A percentile compares a stretch with the other conserved stretches of the same genome.
phyloP scores from a whole-genome alignment of 805 yeast species.

The Isabelozyma pseudorhagii region DNA sequence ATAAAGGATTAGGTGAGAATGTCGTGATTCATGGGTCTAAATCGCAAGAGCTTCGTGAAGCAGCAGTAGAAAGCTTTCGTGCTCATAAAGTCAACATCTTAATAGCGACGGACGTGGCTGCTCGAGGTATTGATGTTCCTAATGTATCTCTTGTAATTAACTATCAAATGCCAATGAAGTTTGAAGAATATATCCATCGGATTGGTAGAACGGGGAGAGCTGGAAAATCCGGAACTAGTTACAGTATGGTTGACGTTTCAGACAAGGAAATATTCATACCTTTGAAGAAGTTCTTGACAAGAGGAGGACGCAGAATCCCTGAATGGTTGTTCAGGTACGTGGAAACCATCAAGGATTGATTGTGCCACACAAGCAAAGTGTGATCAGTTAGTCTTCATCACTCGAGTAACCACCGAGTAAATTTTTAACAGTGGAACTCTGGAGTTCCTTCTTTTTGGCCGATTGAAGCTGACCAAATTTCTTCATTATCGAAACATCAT shows the following conservation, averaged over 20 bases:
- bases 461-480: background rate
- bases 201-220: conserved; percentile 98
- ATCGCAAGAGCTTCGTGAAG: conserved; percentile 80
- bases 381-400: conserved; percentile 4
- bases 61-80: conserved; percentile 61
- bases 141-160: conserved; percentile 82
- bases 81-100: conserved; percentile 56
- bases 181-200: conserved; percentile 87
- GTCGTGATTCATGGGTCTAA: conserved; percentile 83
- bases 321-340: conserved; percentile 16
- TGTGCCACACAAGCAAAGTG: too few relatives aligned
- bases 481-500: background rate
- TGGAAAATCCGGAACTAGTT: conserved; percentile 73
- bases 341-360: background rate
- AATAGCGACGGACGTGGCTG: conserved; percentile 94
- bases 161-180: conserved; percentile 72
- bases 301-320: conserved; percentile 27
- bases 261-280: conserved; percentile 53
- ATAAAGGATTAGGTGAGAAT: conserved; percentile 38
- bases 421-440: background rate
- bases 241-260: conserved; percentile 63
- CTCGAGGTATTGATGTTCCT: conserved; percentile 92
- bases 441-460: background rate
- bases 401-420: conserved; percentile 5
- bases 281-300: conserved; percentile 46